Evolutionary conservation across 2,329 filamentous ascomycete species (phyloP).

Genomic region (Metarhizium guizhouense): DNA sequence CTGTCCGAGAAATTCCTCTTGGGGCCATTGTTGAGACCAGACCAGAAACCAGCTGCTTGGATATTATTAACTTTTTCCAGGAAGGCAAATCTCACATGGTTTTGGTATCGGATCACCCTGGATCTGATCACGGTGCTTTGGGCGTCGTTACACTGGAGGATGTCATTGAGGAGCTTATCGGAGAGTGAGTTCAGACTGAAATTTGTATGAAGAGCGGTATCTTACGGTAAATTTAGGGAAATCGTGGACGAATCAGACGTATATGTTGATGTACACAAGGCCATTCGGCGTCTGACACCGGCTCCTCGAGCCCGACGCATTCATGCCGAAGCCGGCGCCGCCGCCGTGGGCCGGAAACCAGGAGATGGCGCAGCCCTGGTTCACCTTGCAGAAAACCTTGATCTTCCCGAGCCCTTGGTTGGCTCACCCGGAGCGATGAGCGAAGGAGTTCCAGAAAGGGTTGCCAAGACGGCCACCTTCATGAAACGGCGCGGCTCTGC

Average conservation of each 20-base stretch:
- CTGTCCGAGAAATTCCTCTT: constrained; percentile 82
- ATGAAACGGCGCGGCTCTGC: constrained; percentile 50
- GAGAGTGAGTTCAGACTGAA: constrained; percentile 58
- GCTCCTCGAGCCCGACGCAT: constrained; percentile 64
- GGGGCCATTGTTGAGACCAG: constrained; percentile 92
- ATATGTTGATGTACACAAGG: constrained; percentile 96
- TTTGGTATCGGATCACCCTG: constrained; percentile 79
- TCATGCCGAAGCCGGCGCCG: constrained; percentile 25
- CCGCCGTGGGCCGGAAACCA: constrained; percentile 21
- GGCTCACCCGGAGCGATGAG: constrained; percentile 27
- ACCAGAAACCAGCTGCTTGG: constrained; percentile 90
- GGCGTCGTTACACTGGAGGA: constrained; percentile 96
- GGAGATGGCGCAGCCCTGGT: constrained; percentile 21
- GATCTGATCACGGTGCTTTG: constrained; percentile 81
- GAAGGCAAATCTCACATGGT: constrained; percentile 99
- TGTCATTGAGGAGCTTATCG: constrained; percentile 96
- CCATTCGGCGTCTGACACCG: constrained; percentile 79
- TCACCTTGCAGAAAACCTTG: constrained; percentile 34
- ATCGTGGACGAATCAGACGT: constrained; percentile 99
- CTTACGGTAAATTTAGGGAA: constrained; percentile 49
- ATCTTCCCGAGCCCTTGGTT: constrained; percentile 19
- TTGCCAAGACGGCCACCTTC: constrained; percentile 46
- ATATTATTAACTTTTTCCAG: constrained; percentile 99
- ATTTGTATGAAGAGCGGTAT: background rate
- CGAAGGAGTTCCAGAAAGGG: constrained; percentile 33